Evolutionary conservation across 2,329 filamentous ascomycete species (phyloP).

Genomic region (Chalara sp.): DNA sequence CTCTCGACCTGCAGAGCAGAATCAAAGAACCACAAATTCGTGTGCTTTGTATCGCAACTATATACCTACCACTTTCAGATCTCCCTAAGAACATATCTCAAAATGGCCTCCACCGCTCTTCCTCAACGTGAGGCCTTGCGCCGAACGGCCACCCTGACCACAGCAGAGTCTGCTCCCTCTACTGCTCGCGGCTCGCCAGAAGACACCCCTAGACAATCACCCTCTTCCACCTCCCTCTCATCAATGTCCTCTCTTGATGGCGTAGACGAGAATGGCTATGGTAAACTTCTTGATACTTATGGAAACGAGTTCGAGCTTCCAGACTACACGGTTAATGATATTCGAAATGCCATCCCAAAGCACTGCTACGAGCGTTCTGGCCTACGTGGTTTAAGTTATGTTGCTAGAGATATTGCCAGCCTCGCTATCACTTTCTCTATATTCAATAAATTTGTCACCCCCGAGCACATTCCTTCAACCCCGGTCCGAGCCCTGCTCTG

Average conservation of each 20-base stretch:
- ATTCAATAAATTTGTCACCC: constrained; percentile 85
- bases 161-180: constrained; percentile 35
- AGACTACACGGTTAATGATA: constrained; percentile 96
- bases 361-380: constrained; percentile 93
- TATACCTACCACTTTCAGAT: too few relatives aligned
- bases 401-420: constrained; percentile 70
- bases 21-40: too few relatives aligned
- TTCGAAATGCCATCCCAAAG: constrained; percentile 92
- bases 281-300: constrained; percentile 79
- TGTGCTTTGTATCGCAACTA: too few relatives aligned
- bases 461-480: constrained; percentile 69
- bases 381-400: constrained; percentile 69
- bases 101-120: constrained; percentile 27
- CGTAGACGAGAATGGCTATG: constrained; percentile 37
- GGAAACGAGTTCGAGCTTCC: constrained; percentile 92
- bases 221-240: constrained; percentile 88
- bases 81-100: neutral
- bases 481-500: constrained; percentile 59
- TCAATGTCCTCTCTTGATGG: constrained; percentile 63
- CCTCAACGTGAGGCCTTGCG: constrained; percentile 16
- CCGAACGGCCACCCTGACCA: constrained; percentile 21
- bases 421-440: constrained; percentile 75
- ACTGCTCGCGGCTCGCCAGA: constrained; percentile 51
- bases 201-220: constrained; percentile 53
- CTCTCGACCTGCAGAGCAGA: too few relatives aligned